Conservation (phyloP, 2,329 filamentous ascomycete genomes). For the Sclerotinia borealis region DNA sequence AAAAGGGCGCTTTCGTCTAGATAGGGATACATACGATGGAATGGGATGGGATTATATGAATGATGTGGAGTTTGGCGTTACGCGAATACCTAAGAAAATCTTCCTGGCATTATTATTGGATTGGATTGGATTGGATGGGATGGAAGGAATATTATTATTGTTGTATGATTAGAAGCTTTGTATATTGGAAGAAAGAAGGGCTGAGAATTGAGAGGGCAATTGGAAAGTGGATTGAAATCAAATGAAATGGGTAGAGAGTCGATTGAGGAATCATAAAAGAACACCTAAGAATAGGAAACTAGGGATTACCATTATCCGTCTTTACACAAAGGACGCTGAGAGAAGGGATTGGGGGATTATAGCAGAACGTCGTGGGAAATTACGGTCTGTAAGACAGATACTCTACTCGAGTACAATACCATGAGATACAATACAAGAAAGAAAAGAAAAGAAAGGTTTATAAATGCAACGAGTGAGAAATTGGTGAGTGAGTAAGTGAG, state of each 20-base stretch:
- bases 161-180: background rate
- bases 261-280: too few relatives aligned
- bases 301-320: too few relatives aligned
- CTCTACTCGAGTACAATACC: too few relatives aligned
- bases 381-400: too few relatives aligned
- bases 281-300: too few relatives aligned
- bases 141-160: background rate
- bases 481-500: too few relatives aligned
- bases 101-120: background rate
- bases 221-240: background rate
- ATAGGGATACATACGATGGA: background rate
- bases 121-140: background rate
- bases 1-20: background rate
- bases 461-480: too few relatives aligned
- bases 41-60: background rate
- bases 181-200: background rate
- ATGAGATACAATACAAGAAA: too few relatives aligned
- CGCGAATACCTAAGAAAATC: constrained; percentile 6
- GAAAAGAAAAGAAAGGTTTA: too few relatives aligned
- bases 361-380: too few relatives aligned
- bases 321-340: too few relatives aligned
- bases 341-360: too few relatives aligned
- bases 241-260: background rate
- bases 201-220: background rate
- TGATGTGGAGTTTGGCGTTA: constrained; percentile 8